phyloP scores from a whole-genome alignment of 768 basidiomycete genomes.

The Gyrodon lividus region DNA sequence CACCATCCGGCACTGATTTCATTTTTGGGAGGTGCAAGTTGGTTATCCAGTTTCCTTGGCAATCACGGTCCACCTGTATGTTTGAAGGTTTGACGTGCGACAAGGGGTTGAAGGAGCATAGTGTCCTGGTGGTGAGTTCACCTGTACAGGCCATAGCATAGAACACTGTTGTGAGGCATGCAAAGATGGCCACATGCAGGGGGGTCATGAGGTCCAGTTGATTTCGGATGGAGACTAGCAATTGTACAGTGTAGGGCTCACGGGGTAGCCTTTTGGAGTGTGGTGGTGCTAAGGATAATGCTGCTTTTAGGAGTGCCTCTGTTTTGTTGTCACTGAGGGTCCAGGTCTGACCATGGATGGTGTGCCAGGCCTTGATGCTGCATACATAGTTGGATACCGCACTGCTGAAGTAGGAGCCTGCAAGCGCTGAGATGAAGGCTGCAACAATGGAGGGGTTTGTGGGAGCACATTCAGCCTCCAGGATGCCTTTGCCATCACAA shows the following conservation, averaged over 20 bases:
- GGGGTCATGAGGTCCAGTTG: no score
- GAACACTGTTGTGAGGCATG: no score
- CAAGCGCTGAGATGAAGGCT: constrained; percentile 13
- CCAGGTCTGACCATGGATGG: no score
- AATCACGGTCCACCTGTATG: neutral
- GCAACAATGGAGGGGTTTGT: constrained; percentile 9
- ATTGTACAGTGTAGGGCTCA: no score
- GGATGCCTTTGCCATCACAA: constrained; percentile 16
- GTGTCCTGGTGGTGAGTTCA: neutral
- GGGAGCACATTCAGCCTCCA: constrained; percentile 13
- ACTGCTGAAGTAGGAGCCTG: constrained; percentile 9
- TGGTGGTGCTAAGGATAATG: no score
- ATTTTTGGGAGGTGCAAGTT: constrained; percentile 18
- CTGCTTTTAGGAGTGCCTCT: no score
- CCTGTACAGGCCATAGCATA: no score
- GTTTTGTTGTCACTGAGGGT: no score
- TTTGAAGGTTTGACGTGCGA: neutral
- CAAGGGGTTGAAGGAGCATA: neutral
- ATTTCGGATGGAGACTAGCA: no score
- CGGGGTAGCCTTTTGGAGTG: no score
- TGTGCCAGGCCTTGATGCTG: no score
- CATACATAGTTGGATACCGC: constrained; percentile 12
- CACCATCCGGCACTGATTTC: constrained; percentile 10
- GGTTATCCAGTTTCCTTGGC: constrained; percentile 21
- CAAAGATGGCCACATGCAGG: no score